Evolutionary conservation across 441 rosid species (phyloP).

Genomic region (Aquilaria agallochum): DNA sequence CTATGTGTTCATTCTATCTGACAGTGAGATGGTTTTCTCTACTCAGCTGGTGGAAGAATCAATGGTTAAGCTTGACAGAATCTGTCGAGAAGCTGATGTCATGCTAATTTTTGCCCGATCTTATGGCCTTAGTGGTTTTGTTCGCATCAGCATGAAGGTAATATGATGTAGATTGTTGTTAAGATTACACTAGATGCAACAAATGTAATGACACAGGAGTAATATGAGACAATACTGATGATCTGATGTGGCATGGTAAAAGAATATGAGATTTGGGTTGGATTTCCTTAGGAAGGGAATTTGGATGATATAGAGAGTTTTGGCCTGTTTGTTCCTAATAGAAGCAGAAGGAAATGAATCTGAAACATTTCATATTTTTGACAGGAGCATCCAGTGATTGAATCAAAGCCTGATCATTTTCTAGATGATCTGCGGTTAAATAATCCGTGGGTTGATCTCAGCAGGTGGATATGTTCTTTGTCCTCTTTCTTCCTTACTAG

Average conservation of each 20-base stretch:
- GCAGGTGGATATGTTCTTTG: constrained; percentile 34
- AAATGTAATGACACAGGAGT: no score
- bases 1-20: not conserved
- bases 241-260: not conserved
- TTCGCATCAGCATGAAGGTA: constrained; percentile 87
- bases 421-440: constrained; percentile 91
- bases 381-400: constrained; percentile 85
- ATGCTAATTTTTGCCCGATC: constrained; percentile 89
- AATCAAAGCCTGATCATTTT: constrained; percentile 96
- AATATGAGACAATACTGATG: not conserved
- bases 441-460: constrained; percentile 94
- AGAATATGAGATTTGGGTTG: not conserved
- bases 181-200: no score
- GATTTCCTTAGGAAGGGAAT: not conserved
- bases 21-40: constrained; percentile 6
- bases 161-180: constrained; percentile 8
- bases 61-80: constrained; percentile 78
- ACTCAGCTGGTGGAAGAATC: constrained; percentile 80
- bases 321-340: not conserved
- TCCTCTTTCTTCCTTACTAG: constrained; percentile 1
- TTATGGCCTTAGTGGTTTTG: constrained; percentile 88
- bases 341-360: not conserved
- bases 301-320: not conserved
- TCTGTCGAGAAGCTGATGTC: constrained; percentile 84
- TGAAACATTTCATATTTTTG: constrained; percentile 8